Evolutionary conservation across 2,329 filamentous ascomycete species (phyloP).

Genomic region (Pseudovirgaria hyperparasitica): DNA sequence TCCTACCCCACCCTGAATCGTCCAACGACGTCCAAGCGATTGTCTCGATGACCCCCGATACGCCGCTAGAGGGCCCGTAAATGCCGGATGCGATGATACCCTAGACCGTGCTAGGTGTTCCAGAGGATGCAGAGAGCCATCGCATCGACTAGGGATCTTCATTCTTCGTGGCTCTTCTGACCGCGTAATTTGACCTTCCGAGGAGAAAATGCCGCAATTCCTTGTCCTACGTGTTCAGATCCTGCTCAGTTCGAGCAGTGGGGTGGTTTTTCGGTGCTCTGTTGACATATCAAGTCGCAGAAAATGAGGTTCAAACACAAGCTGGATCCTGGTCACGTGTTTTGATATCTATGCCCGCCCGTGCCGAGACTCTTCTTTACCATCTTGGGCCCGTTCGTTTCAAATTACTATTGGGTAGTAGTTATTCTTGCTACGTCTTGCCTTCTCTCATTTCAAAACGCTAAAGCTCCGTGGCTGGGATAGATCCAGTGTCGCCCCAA

Average conservation of each 20-base stretch:
- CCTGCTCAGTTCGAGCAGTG: slow-evolving; percentile 10
- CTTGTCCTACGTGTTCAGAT: slow-evolving; percentile 23
- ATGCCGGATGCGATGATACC: slow-evolving; percentile 32
- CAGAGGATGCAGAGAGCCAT: slow-evolving; percentile 29
- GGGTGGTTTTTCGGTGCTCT: slow-evolving; percentile 17
- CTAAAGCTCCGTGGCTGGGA: too few relatives aligned
- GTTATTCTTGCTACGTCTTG: too few relatives aligned
- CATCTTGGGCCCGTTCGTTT: slow-evolving; percentile 15
- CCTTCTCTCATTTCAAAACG: too few relatives aligned
- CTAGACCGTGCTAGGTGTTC: slow-evolving; percentile 28
- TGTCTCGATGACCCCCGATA: slow-evolving; percentile 27
- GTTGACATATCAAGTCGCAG: slow-evolving; percentile 18
- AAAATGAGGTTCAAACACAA: slow-evolving; percentile 22
- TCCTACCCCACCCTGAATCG: slow-evolving; percentile 25
- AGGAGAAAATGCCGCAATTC: slow-evolving; percentile 27
- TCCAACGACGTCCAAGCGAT: slow-evolving; percentile 35
- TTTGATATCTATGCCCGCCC: slow-evolving; percentile 19
- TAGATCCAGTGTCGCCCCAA: too few relatives aligned
- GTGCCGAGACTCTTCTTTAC: too few relatives aligned
- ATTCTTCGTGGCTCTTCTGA: slow-evolving; percentile 30
- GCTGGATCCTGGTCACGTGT: slow-evolving; percentile 25
- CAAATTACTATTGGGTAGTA: slow-evolving; percentile 14
- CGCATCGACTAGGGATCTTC: slow-evolving; percentile 27
- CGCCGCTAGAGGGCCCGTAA: slow-evolving; percentile 29
- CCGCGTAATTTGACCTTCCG: slow-evolving; percentile 29